These are phyloP conservation scores for Madurella fahalii DNA, from an alignment of 2,329 filamentous ascomycete species.

Conservation along the genomic window DNA sequence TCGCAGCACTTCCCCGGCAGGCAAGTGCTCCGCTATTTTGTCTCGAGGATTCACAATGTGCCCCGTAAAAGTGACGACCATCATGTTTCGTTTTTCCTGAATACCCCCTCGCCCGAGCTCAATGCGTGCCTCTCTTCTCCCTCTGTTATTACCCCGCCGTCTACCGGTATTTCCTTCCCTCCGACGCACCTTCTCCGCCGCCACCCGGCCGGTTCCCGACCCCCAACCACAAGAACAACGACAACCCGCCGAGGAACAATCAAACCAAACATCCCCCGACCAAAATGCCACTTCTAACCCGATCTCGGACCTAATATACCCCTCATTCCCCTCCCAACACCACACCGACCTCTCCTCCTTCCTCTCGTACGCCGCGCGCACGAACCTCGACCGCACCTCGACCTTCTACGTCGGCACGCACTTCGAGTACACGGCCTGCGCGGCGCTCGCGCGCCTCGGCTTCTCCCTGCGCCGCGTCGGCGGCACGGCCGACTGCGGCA, in stretches of 20 bases:
- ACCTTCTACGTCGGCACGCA: conserved; percentile 67
- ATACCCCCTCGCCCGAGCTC: no score
- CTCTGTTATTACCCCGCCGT: background rate
- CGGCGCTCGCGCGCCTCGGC: conserved; percentile 54
- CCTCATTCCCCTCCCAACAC: conserved; percentile 42
- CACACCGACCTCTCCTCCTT: conserved; percentile 65
- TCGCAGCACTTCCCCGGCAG: background rate
- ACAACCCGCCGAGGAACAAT: background rate
- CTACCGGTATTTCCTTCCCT: background rate
- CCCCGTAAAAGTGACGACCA: no score
- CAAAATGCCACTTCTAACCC: background rate
- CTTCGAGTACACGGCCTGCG: conserved; percentile 68
- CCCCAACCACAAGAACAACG: background rate
- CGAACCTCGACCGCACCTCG: conserved; percentile 49
- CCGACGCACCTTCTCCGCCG: conserved; percentile 7
- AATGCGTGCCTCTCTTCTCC: conserved; percentile 1
- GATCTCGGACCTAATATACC: conserved; percentile 35
- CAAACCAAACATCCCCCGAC: background rate
- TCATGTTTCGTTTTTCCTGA: no score
- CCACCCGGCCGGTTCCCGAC: background rate
- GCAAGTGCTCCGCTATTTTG: no score
- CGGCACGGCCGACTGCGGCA: conserved; percentile 63
- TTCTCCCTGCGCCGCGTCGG: conserved; percentile 65
- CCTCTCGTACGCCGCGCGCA: conserved; percentile 56
- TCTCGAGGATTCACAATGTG: no score